A percentile compares a stretch with the other conserved stretches of the same genome.
Conservation (phyloP, 805 yeast genomes). For the Zygosaccharomyces kombuchaensis region DNA sequence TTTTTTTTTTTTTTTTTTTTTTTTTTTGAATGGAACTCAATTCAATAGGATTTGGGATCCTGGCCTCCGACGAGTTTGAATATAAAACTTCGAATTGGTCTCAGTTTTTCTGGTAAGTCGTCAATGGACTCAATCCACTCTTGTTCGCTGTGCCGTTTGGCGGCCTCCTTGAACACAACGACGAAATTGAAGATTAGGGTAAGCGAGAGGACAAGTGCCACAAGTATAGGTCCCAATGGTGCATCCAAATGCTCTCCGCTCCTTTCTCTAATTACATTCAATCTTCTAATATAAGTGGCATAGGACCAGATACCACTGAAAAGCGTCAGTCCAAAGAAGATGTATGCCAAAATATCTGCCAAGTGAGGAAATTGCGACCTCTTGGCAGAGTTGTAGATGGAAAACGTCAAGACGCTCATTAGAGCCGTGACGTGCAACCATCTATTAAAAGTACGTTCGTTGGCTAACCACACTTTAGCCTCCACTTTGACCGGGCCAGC, state of each 20-base stretch:
- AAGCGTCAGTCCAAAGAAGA: conserved; percentile 74
- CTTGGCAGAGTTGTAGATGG: conserved; percentile 71
- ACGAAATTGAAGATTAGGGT: conserved; percentile 70
- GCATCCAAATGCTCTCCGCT: conserved; percentile 87
- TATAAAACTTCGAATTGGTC: conserved; percentile 30
- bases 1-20: background rate
- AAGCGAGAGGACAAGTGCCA: conserved; percentile 62
- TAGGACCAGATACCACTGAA: conserved; percentile 91
- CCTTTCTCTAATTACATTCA: conserved; percentile 70
- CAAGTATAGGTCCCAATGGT: conserved; percentile 79
- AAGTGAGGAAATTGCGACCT: conserved; percentile 58
- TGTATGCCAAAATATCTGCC: conserved; percentile 69
- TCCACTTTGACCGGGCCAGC: conserved; percentile 92
- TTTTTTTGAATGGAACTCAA: background rate
- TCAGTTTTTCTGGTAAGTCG: conserved; percentile 20
- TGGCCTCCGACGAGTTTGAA: conserved; percentile 36
- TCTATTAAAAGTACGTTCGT: conserved; percentile 93
- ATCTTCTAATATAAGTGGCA: conserved; percentile 63
- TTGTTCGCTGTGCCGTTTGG: conserved; percentile 14
- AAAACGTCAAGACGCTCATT: conserved; percentile 77
- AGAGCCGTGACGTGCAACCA: conserved; percentile 90
- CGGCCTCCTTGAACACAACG: conserved; percentile 51
- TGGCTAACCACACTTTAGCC: conserved; percentile 97
- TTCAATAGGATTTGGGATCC: background rate
- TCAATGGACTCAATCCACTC: conserved; percentile 11